Base-by-base conservation (phyloP, 129 eudicot genomes). In the Flaveria sonorensis region DNA sequence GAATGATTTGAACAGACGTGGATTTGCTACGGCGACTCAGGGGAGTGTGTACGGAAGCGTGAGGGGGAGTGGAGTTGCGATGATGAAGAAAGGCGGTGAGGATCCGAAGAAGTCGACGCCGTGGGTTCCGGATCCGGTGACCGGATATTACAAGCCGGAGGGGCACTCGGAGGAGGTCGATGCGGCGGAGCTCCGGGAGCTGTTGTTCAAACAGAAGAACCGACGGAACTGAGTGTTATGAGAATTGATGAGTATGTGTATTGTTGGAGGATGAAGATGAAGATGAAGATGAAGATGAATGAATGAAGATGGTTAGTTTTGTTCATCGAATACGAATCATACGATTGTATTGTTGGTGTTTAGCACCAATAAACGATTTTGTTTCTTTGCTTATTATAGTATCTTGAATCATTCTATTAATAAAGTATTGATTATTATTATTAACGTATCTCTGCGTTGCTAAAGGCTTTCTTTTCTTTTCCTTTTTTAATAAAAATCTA, bases 91-190 rank as follows among this genome's bases (percentile, higher is more conserved):
- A 2, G 84, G 75, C 52, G 73, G 65, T 3, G 91, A 87, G 26
- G 89, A 86, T 7, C 23, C 81, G 3, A 32, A 83, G 40, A 81
- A 68, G 72, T 85, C 81, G 68, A 88, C 83, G 10, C 60, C 94
- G 6, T 92, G 96, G 94, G 90, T 87, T 40, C 96, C 94, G 12
- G 96, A 89, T 79, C 97, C 96, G 15, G 86, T 83, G 0, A 62
- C 68, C 3, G 68, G 68, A 12, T 30, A 62, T 1, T 62, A 62
- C 20, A 28, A 4, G 28, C 68, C 68, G 9, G 68, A 62, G 68
- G 68, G 42, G 6, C 43, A 62, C 1, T 4, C 68, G 43, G 15
- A 62, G 43, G 10, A 62, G 19, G 11, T 28, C 14, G 68, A 62
- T 6, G 43, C 68, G 43, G 68, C 40, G 42, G 68, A 62, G 43